Conservation (phyloP, 257 asterid genomes). For the Haberlea rhodopensis region DNA sequence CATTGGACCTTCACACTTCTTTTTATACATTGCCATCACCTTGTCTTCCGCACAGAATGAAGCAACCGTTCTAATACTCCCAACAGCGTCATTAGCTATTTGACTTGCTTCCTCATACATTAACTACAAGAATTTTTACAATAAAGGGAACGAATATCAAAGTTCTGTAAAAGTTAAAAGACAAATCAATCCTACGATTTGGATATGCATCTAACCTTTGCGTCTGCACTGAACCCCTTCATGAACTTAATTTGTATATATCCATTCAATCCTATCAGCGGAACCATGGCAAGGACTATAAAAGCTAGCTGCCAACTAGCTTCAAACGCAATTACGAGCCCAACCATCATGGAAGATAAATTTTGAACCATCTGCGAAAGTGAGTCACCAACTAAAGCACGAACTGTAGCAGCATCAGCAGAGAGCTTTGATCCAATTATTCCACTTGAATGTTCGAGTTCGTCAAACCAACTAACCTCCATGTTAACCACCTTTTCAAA, state of each 20-base stretch:
- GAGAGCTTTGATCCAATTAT: slow-evolving; percentile 47
- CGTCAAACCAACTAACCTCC: slow-evolving; percentile 56
- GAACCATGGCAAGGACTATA: slow-evolving; percentile 38
- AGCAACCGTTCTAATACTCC: slow-evolving; percentile 67
- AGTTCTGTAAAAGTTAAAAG: neutral
- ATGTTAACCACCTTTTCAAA: slow-evolving; percentile 45
- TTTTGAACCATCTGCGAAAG: slow-evolving; percentile 36
- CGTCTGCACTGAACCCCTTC: slow-evolving; percentile 36
- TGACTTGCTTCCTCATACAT: slow-evolving; percentile 69
- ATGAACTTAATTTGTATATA: slow-evolving; percentile 35
- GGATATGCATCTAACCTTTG: slow-evolving; percentile 31
- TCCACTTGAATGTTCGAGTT: slow-evolving; percentile 47
- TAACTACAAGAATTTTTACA: slow-evolving; percentile 33
- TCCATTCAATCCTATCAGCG: slow-evolving; percentile 34
- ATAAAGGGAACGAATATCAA: neutral
- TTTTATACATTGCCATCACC: slow-evolving; percentile 45
- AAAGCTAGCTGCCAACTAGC: slow-evolving; percentile 59
- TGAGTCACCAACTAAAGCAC: slow-evolving; percentile 48
- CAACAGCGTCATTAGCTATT: slow-evolving; percentile 65
- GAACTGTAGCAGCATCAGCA: slow-evolving; percentile 47
- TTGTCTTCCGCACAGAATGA: slow-evolving; percentile 70
- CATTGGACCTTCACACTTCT: slow-evolving; percentile 54
- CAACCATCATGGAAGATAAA: slow-evolving; percentile 33
- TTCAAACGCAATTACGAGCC: slow-evolving; percentile 45
- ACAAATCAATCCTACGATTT: neutral